Evolutionary conservation across 345 rosid species (phyloP).

Genomic region (Orychophragmus violaceus): DNA sequence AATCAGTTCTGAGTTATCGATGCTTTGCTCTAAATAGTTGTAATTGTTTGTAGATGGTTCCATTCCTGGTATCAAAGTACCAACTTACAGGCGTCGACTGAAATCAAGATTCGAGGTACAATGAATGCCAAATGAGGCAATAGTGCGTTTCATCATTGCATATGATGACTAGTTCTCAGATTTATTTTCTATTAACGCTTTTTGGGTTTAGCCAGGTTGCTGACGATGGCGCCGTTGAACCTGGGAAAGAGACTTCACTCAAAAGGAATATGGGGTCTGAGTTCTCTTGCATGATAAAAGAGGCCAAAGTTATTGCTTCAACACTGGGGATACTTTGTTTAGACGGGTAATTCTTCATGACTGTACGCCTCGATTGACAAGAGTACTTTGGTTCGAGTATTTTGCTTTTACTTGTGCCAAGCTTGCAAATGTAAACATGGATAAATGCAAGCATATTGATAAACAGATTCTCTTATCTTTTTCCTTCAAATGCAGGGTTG

Average conservation of each 20-base stretch:
- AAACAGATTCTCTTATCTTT: neutral
- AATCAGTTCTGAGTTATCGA: neutral
- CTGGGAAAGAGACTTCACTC: too few species aligned
- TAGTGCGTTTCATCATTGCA: neutral
- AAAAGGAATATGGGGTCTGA: conserved; percentile 86
- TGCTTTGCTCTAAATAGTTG: neutral
- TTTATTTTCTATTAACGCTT: too few species aligned
- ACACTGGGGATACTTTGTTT: conserved; percentile 85
- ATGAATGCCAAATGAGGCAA: neutral
- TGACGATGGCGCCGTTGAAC: too few species aligned
- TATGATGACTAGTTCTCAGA: neutral
- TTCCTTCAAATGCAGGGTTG: conserved; percentile 47
- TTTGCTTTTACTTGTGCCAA: neutral
- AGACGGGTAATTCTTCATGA: conserved; percentile 56
- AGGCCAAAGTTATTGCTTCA: conserved; percentile 69
- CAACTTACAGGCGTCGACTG: conserved; percentile 68
- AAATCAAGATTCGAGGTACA: conserved; percentile 52
- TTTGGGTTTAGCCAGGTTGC: too few species aligned
- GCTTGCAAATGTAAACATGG: neutral
- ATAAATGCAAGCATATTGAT: neutral
- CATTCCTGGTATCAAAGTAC: conserved; percentile 79
- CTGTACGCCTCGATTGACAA: neutral
- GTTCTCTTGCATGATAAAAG: conserved; percentile 83
- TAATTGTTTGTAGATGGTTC: conserved; percentile 58
- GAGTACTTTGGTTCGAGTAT: neutral